These are phyloP conservation scores for Sphagnum magellanicum DNA, from an alignment of 228 moss, liverwort and hornwort genomes.

Conservation along the genomic window DNA sequence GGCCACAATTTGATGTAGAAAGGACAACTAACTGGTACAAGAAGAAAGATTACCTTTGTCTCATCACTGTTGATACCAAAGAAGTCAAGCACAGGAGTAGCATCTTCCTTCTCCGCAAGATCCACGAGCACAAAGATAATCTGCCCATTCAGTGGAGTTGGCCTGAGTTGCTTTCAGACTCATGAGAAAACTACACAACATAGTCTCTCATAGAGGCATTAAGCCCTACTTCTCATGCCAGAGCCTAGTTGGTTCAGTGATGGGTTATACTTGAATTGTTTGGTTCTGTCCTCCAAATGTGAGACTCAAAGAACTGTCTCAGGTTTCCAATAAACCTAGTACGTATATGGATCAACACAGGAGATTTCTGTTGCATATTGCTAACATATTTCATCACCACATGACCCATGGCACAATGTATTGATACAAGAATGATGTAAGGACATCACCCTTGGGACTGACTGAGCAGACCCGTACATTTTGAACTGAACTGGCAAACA, in stretches of 20 bases:
- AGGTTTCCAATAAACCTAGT: too few relatives aligned
- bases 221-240: too few relatives aligned
- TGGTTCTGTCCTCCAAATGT: not conserved
- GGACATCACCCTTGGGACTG: too few relatives aligned
- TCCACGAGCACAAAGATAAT: slow-evolving; percentile 68
- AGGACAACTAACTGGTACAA: too few relatives aligned
- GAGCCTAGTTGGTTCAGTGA: too few relatives aligned
- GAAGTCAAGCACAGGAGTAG: slow-evolving; percentile 31
- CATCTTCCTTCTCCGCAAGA: slow-evolving; percentile 44
- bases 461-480: not conserved
- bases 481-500: not conserved
- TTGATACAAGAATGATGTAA: not conserved
- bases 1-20: too few relatives aligned
- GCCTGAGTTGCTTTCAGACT: not conserved
- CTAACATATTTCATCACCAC: too few relatives aligned
- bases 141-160: slow-evolving; percentile 27
- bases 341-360: too few relatives aligned
- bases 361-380: too few relatives aligned
- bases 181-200: not conserved
- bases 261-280: not conserved
- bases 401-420: too few relatives aligned
- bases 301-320: not conserved
- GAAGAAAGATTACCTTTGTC: not conserved
- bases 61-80: slow-evolving; percentile 66
- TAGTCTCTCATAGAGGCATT: not conserved